Base-by-base conservation (phyloP, 495 filamentous ascomycete genomes). In the Trichoderma parareesei region DNA sequence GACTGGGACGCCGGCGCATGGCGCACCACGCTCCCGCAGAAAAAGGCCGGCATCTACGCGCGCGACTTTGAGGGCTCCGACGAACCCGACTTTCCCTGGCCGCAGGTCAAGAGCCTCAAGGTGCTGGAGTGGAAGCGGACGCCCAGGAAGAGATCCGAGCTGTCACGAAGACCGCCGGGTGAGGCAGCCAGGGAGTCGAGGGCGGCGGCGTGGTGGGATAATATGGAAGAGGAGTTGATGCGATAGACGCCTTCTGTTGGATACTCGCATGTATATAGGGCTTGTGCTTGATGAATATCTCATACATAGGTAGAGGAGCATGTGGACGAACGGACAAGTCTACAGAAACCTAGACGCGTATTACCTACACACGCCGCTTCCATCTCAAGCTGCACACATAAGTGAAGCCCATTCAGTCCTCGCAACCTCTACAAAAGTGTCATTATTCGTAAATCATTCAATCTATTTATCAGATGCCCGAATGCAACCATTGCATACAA, bases 1-100 rank as follows among this genome's bases (percentile, higher is more conserved):
- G 10, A 14, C 4, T 57, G 53, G 53, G 53, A 57, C 53, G 41
- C 38, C 11, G 41, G 10, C n/a, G 0, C 35, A 10, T n/a, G 68
- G 40, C 37, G 57, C 9, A 43, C 65, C 49, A 20, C 33, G 2
- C 20, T 73, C 5, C 66, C 64, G 40, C 68, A 69, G 62, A 67
- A 59, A 38, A 48, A 57, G 0, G 37, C 33, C 13, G 1, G 62
- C n/a, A 61, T 27, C 5, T 68, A 65, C 64, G 38, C 44, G 11
- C 14, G n/a, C 27, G 38, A 57, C 53, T 57, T 57, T 57, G 53
- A 57, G 8, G 53, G 53, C 27, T 5, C 53, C 7, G 27, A 37
- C 53, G 53, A 63, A 20, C 61, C 61, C 6, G 61, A 46, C 4
- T 63, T 63, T 48, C 40, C 43, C 40, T 63, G 61, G 61, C 61